Conservation (phyloP, 2,329 filamentous ascomycete species). For the Colletotrichum euphorbiae region DNA sequence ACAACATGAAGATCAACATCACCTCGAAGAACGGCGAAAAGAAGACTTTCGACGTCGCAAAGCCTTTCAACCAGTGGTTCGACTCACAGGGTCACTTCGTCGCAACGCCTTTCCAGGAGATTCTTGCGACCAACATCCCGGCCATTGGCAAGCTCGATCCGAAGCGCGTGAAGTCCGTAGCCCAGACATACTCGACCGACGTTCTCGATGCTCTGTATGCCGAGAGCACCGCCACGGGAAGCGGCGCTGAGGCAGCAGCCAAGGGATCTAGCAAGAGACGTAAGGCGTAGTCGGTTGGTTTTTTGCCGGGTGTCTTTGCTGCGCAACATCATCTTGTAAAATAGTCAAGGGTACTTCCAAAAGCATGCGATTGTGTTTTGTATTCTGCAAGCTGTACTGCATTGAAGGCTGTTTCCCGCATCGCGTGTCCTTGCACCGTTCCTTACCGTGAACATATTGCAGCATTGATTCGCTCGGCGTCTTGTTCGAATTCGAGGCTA, state of each 20-base stretch:
- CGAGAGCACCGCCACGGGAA: slow-evolving; percentile 47
- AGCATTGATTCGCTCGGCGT: too few relatives aligned
- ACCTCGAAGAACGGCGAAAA: slow-evolving; percentile 53
- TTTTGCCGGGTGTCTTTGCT: background rate
- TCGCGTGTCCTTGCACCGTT: too few relatives aligned
- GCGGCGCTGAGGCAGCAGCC: slow-evolving; percentile 49
- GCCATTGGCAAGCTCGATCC: slow-evolving; percentile 75
- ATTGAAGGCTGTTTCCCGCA: too few relatives aligned
- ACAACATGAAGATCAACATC: slow-evolving; percentile 77
- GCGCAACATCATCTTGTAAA: slow-evolving; percentile 3
- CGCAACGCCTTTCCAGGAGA: slow-evolving; percentile 80
- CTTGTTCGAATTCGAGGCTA: too few relatives aligned
- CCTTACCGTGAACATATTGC: too few relatives aligned
- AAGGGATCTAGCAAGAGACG: slow-evolving; percentile 60
- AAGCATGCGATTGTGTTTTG: background rate
- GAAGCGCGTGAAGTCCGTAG: slow-evolving; percentile 59
- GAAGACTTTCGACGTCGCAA: slow-evolving; percentile 65
- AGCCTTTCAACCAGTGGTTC: slow-evolving; percentile 81
- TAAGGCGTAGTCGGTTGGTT: slow-evolving; percentile 51
- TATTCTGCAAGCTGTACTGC: too few relatives aligned
- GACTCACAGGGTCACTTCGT: slow-evolving; percentile 79
- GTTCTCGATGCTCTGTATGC: slow-evolving; percentile 61
- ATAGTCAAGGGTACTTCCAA: background rate
- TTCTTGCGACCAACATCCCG: slow-evolving; percentile 76
- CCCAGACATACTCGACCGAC: slow-evolving; percentile 54